Conservation (phyloP, 345 rosid genomes). For the Gossypium rotundifolium region DNA sequence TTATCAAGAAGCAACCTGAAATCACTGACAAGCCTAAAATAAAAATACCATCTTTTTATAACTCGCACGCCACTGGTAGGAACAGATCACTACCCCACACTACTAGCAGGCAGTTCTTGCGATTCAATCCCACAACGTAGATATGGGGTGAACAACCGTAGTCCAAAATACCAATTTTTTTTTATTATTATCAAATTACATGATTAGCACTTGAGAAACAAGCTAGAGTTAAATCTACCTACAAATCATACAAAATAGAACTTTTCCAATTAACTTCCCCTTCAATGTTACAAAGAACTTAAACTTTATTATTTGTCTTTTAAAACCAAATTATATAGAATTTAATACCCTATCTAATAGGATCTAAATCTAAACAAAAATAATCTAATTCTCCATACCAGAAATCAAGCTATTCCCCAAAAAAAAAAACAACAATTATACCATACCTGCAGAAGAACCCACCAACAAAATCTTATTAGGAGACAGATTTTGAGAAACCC, state of each 20-base stretch:
- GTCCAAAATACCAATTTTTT: too few relatives aligned
- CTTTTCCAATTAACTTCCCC: not conserved
- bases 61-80: too few relatives aligned
- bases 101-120: too few relatives aligned
- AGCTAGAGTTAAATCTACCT: not conserved
- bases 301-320: too few relatives aligned
- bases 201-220: not conserved
- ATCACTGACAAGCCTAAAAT: not conserved
- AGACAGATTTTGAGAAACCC: slow-evolving; percentile 47
- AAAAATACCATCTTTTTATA: not conserved
- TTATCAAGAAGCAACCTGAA: not conserved
- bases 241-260: not conserved
- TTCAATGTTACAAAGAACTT: not conserved
- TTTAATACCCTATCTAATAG: slow-evolving; percentile 12
- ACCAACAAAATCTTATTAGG: slow-evolving; percentile 65
- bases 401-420: not conserved
- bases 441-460: slow-evolving; percentile 85
- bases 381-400: not conserved
- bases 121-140: too few relatives aligned
- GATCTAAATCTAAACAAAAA: slow-evolving; percentile 24
- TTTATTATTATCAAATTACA: not conserved
- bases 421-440: not conserved
- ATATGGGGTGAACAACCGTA: too few relatives aligned
- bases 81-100: too few relatives aligned
- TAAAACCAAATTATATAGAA: not conserved